phyloP scores from a whole-genome alignment of 176 grass and related monocot genomes.

The Avena sativa region DNA sequence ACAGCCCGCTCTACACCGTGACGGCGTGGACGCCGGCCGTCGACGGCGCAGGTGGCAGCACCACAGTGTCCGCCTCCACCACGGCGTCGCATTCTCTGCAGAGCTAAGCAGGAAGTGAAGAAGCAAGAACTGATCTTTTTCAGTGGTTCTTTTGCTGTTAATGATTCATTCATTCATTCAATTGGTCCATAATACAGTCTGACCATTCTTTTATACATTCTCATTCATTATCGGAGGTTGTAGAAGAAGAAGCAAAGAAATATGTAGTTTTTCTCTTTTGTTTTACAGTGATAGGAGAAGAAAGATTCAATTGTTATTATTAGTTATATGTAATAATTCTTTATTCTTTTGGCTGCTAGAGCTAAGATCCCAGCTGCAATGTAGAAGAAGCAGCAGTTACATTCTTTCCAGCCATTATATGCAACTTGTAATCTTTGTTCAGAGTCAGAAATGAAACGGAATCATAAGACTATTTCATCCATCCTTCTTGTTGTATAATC shows the following conservation, averaged over 20 bases:
- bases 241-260: background rate
- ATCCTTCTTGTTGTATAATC: background rate
- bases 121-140: slow-evolving; percentile 29
- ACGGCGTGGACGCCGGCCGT: slow-evolving; percentile 3
- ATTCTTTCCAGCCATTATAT: slow-evolving; percentile 15
- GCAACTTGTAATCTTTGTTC: background rate
- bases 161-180: slow-evolving; percentile 31
- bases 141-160: slow-evolving; percentile 33
- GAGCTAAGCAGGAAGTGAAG: slow-evolving; percentile 4
- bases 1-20: slow-evolving; percentile 83
- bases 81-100: slow-evolving; percentile 14
- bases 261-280: slow-evolving; percentile 20
- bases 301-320: slow-evolving; percentile 25
- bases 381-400: slow-evolving; percentile 14
- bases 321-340: slow-evolving; percentile 8
- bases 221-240: background rate
- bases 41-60: slow-evolving; percentile 12
- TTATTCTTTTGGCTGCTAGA: slow-evolving; percentile 21
- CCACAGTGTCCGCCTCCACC: slow-evolving; percentile 6
- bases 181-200: slow-evolving; percentile 23
- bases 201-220: slow-evolving; percentile 31
- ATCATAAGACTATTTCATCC: background rate
- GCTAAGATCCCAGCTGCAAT: slow-evolving; percentile 16
- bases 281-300: slow-evolving; percentile 21
- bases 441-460: background rate